Conservation (phyloP, 805 yeast species). For the Yarrowia sp. region DNA sequence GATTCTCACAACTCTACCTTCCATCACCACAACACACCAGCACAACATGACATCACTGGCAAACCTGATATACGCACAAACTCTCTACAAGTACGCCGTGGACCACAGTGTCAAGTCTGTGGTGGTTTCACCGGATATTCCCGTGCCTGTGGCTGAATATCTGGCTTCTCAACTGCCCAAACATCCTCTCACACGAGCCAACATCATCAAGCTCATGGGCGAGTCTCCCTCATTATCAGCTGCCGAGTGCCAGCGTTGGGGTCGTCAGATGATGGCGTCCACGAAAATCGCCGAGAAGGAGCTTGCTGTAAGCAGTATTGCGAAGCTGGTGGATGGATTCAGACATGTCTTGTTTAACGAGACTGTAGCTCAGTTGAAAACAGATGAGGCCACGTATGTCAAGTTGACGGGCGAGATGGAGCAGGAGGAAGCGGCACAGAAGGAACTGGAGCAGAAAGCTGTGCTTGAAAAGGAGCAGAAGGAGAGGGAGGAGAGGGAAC, state of each 20-base stretch:
- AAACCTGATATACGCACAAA: conserved; percentile 13
- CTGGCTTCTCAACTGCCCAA: conserved; percentile 3
- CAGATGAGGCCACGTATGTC: background rate
- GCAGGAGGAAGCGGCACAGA: background rate
- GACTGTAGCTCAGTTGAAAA: background rate
- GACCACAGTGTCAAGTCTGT: conserved; percentile 13
- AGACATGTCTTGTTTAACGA: background rate
- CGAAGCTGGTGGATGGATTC: conserved; percentile 22
- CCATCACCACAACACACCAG: background rate
- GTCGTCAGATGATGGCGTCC: conserved; percentile 1
- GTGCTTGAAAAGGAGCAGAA: background rate
- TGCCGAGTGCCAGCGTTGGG: background rate
- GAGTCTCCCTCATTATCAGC: background rate
- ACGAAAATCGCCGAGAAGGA: conserved; percentile 12
- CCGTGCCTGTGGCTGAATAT: conserved; percentile 5
- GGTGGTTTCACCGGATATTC: background rate
- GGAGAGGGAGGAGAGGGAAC: background rate
- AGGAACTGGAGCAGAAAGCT: background rate
- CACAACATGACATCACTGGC: conserved; percentile 10
- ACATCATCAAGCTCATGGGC: background rate
- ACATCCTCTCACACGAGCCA: background rate
- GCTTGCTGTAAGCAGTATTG: background rate
- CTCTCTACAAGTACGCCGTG: conserved; percentile 19
- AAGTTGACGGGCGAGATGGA: background rate
- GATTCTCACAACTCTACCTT: background rate